Conservation (phyloP, 2,329 filamentous ascomycete genomes). For the Microcyclospora pomicola region DNA sequence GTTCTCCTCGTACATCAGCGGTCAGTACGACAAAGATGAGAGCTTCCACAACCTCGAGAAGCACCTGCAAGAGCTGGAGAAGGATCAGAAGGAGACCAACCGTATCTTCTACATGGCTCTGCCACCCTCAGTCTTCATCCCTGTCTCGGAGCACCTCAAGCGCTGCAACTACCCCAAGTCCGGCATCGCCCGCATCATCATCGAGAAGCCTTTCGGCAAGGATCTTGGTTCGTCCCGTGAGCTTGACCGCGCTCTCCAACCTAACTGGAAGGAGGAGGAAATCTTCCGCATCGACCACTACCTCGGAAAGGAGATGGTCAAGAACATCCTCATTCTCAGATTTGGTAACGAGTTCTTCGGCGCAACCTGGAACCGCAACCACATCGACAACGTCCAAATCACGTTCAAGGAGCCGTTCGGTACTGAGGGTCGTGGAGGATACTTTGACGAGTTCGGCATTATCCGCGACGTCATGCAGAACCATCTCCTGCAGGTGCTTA, state of each 20-base stretch:
- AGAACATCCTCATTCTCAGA: conserved; percentile 95
- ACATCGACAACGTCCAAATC: conserved; percentile 99
- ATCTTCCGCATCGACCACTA: conserved; percentile 99
- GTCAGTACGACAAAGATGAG: conserved; percentile 94
- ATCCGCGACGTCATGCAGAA: conserved; percentile 99
- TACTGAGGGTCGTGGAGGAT: conserved; percentile 91
- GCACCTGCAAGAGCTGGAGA: conserved; percentile 75
- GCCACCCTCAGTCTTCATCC: conserved; percentile 93
- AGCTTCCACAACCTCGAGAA: conserved; percentile 76
- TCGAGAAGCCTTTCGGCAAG: conserved; percentile 99
- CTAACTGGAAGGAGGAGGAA: conserved; percentile 98
- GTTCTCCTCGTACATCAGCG: conserved; percentile 86
- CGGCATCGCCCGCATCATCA: conserved; percentile 87
- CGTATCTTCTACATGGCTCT: conserved; percentile 99
- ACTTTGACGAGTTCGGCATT: conserved; percentile 99
- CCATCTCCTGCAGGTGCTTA: conserved; percentile 91
- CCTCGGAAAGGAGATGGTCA: conserved; percentile 99
- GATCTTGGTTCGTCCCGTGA: conserved; percentile 88
- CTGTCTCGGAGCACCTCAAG: conserved; percentile 94
- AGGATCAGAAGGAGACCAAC: conserved; percentile 68
- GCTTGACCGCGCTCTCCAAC: conserved; percentile 85
- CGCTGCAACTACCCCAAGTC: conserved; percentile 87
- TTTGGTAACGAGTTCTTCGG: conserved; percentile 99
- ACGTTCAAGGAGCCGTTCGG: conserved; percentile 99
- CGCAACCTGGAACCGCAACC: conserved; percentile 96